Conservation (phyloP, 2,329 filamentous ascomycete species). For the Remersonia thermophila region DNA sequence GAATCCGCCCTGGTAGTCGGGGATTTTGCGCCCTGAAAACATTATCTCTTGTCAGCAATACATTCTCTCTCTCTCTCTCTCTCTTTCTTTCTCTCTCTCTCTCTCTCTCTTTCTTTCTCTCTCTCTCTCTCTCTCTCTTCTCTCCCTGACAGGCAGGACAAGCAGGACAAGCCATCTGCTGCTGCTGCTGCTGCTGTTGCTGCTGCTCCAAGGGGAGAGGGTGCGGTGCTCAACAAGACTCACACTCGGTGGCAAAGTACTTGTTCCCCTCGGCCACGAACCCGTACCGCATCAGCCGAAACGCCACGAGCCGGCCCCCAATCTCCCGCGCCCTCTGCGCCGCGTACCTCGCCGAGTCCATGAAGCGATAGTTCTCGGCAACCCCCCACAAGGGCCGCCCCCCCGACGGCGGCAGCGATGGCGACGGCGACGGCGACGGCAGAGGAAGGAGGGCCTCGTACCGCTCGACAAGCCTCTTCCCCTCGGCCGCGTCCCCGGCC, state of each 20-base stretch:
- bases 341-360: conserved; percentile 20
- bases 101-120: no score
- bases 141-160: no score
- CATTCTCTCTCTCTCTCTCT: no score
- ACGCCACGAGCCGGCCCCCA: conserved; percentile 21
- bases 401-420: neutral
- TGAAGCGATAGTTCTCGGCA: conserved; percentile 63
- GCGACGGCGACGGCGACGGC: no score
- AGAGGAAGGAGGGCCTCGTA: conserved; percentile 14
- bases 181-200: no score
- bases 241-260: conserved; percentile 37
- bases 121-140: no score
- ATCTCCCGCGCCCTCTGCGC: conserved; percentile 15
- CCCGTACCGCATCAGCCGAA: conserved; percentile 30
- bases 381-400: conserved; percentile 39
- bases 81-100: no score
- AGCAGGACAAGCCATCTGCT: no score
- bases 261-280: conserved; percentile 32
- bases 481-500: conserved; percentile 36
- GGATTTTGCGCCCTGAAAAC: conserved; percentile 47
- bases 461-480: conserved; percentile 19
- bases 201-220: no score
- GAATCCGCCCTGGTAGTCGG: conserved; percentile 63
- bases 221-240: conserved; percentile 7
- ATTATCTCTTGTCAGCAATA: neutral